These are phyloP conservation scores for Ilyonectria robusta DNA, from an alignment of 2,329 filamentous ascomycete genomes.

Conservation along the genomic window DNA sequence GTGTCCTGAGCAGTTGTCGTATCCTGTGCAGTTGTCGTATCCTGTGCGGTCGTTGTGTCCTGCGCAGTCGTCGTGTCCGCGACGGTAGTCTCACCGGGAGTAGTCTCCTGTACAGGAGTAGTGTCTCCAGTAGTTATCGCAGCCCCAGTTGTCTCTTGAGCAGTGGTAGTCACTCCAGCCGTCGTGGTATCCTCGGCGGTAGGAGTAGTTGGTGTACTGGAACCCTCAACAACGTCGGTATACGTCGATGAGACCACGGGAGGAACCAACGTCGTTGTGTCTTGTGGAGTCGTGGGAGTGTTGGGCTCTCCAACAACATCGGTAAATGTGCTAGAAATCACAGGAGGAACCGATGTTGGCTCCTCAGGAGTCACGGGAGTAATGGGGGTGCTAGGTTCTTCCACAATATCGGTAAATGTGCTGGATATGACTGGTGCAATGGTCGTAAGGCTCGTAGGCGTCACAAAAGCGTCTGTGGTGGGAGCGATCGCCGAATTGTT, in stretches of 20 bases:
- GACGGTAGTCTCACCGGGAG: background rate
- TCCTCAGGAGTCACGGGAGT: background rate
- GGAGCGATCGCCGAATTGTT: background rate
- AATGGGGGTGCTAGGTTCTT: background rate
- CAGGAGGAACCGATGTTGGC: background rate
- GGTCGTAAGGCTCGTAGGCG: background rate
- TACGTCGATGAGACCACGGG: background rate
- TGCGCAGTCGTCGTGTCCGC: background rate
- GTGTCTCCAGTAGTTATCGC: background rate
- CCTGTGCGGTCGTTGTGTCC: background rate
- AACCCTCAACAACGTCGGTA: background rate
- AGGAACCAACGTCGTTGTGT: background rate
- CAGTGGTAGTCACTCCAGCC: background rate
- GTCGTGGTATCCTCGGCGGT: background rate
- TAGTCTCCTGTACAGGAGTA: background rate
- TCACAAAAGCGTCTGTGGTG: background rate
- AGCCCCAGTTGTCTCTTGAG: background rate
- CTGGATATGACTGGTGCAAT: background rate
- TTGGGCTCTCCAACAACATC: background rate
- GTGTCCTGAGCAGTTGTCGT: background rate
- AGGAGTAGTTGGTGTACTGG: background rate
- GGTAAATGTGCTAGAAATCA: background rate
- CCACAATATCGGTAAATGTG: background rate
- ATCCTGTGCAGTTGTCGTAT: background rate
- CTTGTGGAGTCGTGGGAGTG: background rate